A percentile compares a stretch with the other conserved stretches of the same genome.
Conservation (phyloP, 2,329 filamentous ascomycete genomes). For the Pseudodiploospora longispora region DNA sequence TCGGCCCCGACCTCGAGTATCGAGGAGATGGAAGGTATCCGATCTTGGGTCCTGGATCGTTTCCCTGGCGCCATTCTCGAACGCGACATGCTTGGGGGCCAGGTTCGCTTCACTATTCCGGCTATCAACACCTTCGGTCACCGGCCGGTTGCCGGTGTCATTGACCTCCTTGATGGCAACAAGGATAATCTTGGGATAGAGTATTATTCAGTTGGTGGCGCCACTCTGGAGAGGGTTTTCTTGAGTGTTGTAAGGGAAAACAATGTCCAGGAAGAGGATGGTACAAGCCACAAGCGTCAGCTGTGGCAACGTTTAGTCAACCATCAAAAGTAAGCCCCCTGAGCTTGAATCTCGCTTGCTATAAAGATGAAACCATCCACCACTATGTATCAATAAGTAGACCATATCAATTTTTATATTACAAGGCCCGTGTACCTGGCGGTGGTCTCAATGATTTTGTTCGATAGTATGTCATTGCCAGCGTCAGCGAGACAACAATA, state of each 20-base stretch:
- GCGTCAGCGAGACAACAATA: too few species aligned
- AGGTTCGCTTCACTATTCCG: slow-evolving; percentile 33
- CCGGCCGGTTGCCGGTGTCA: slow-evolving; percentile 21
- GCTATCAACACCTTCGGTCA: background rate
- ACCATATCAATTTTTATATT: too few species aligned
- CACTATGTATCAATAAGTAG: too few species aligned
- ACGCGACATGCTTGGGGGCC: slow-evolving; percentile 53
- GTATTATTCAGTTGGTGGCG: slow-evolving; percentile 58
- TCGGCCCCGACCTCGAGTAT: slow-evolving; percentile 48
- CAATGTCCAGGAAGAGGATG: slow-evolving; percentile 24
- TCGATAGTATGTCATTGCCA: too few species aligned
- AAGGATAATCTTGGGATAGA: slow-evolving; percentile 51
- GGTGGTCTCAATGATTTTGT: too few species aligned
- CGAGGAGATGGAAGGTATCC: slow-evolving; percentile 48
- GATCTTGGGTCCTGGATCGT: slow-evolving; percentile 42
- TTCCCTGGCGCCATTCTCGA: slow-evolving; percentile 50
- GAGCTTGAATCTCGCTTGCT: too few species aligned
- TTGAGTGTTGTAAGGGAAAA: slow-evolving; percentile 58
- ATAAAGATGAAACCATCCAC: too few species aligned
- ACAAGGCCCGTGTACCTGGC: too few species aligned
- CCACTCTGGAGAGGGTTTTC: slow-evolving; percentile 64
- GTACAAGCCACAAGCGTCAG: background rate
- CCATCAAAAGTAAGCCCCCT: too few species aligned
- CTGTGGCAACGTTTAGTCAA: too few species aligned
- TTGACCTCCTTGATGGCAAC: slow-evolving; percentile 44